Evolutionary conservation across 2,329 filamentous ascomycete species (phyloP).

Genomic region (Aureobasidium sp.): DNA sequence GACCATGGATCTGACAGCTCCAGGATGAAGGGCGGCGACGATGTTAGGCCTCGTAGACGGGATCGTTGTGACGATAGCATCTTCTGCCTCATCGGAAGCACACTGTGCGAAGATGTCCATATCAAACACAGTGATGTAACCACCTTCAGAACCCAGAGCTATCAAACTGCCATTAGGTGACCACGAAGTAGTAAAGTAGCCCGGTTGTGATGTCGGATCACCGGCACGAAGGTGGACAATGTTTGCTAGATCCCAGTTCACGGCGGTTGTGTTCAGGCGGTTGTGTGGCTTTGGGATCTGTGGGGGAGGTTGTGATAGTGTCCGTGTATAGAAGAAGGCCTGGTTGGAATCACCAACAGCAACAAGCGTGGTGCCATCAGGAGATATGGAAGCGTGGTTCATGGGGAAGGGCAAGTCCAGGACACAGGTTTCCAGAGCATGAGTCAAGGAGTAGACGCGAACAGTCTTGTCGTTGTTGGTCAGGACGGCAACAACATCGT

Average conservation of each 20-base stretch:
- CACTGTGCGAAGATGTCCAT: constrained; percentile 34
- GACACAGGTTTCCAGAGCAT: constrained; percentile 59
- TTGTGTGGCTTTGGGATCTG: constrained; percentile 31
- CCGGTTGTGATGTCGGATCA: constrained; percentile 28
- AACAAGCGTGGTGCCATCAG: constrained; percentile 70
- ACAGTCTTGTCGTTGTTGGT: constrained; percentile 91
- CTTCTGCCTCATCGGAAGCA: constrained; percentile 26
- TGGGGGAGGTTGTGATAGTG: constrained; percentile 22
- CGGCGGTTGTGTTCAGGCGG: constrained; percentile 23
- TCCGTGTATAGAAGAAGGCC: constrained; percentile 69
- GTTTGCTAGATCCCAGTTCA: constrained; percentile 34
- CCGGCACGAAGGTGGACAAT: constrained; percentile 35
- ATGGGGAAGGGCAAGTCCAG: constrained; percentile 75
- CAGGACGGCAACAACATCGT: constrained; percentile 60
- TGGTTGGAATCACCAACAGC: constrained; percentile 83
- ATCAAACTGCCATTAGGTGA: constrained; percentile 62
- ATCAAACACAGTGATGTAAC: constrained; percentile 68
- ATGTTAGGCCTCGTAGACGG: constrained; percentile 62
- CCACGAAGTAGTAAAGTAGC: constrained; percentile 73
- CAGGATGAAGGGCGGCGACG: constrained; percentile 34
- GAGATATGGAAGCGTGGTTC: constrained; percentile 91
- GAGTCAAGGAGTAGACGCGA: constrained; percentile 67
- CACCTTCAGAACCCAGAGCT: constrained; percentile 72
- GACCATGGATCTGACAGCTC: constrained; percentile 81
- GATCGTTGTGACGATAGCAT: constrained; percentile 66